Percentiles rank a stretch among this genome's conserved stretches.
These are phyloP conservation scores for Epicoccum sorghinum DNA, from an alignment of 2,329 filamentous ascomycete genomes.

Conservation along the genomic window DNA sequence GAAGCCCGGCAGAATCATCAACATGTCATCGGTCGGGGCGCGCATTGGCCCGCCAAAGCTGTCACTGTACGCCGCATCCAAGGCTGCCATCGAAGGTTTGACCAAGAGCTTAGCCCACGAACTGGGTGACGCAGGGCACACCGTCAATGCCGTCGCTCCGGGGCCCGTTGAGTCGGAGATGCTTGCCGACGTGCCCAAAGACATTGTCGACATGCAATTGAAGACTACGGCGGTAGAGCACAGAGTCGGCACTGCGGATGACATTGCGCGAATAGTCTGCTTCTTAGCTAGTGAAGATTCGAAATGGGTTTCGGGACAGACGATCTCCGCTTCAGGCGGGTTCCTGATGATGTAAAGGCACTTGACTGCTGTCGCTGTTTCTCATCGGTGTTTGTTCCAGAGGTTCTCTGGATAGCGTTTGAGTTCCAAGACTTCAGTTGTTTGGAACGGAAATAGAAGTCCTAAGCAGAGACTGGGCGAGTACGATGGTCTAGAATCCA, in stretches of 20 bases:
- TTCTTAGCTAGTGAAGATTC: conserved; percentile 59
- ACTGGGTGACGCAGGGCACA: conserved; percentile 62
- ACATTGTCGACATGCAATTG: conserved; percentile 58
- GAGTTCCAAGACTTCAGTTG: conserved; percentile 36
- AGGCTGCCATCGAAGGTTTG: conserved; percentile 65
- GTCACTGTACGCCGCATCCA: conserved; percentile 62
- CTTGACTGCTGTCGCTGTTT: conserved; percentile 18
- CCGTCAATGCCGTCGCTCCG: conserved; percentile 66
- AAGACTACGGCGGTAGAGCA: conserved; percentile 59
- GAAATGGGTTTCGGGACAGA: conserved; percentile 57
- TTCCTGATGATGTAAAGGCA: conserved; percentile 37
- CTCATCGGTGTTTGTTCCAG: conserved; percentile 24
- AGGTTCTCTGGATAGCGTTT: conserved; percentile 22
- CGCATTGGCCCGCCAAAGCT: conserved; percentile 54
- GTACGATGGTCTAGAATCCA: neutral
- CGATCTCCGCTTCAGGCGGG: conserved; percentile 62
- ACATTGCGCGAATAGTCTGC: conserved; percentile 63
- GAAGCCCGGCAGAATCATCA: conserved; percentile 60
- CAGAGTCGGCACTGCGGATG: conserved; percentile 58
- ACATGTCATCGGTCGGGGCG: conserved; percentile 62
- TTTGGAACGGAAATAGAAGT: conserved; percentile 29
- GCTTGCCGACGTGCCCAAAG: conserved; percentile 59
- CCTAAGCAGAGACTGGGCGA: neutral
- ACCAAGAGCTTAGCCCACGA: conserved; percentile 66
- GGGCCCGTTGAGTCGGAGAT: conserved; percentile 66